These are phyloP conservation scores for Pneumocystis sp. DNA, from an alignment of 1,139 yeast species.

Conservation along the genomic window DNA sequence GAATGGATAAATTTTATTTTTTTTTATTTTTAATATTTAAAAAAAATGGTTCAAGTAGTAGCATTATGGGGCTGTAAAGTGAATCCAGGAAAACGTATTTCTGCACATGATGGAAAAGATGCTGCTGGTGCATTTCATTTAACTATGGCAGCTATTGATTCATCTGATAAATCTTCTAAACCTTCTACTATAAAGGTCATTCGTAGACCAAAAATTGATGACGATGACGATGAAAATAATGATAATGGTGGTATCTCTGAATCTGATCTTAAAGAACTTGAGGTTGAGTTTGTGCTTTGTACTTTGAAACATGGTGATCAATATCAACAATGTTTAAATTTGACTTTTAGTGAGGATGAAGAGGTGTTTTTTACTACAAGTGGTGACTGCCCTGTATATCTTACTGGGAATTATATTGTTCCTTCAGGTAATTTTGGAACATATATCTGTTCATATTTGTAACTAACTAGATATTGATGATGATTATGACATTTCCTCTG, in stretches of 20 bases:
- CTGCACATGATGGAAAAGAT: constrained; percentile 52
- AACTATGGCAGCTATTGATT: constrained; percentile 92
- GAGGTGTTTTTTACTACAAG: constrained; percentile 87
- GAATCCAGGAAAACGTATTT: constrained; percentile 71
- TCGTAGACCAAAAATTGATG: constrained; percentile 28
- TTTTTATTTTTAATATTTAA: neutral
- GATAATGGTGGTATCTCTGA: constrained; percentile 28
- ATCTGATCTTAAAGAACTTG: constrained; percentile 30
- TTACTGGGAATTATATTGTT: constrained; percentile 88
- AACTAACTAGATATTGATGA: constrained; percentile 41
- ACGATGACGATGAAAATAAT: constrained; percentile 23
- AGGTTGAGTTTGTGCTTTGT: constrained; percentile 47
- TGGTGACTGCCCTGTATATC: constrained; percentile 72
- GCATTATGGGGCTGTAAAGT: constrained; percentile 75
- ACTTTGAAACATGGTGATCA: constrained; percentile 68
- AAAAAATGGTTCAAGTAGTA: constrained; percentile 44
- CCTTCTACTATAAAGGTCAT: constrained; percentile 76
- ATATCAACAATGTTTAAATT: constrained; percentile 80
- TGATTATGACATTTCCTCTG: constrained; percentile 59
- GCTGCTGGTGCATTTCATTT: constrained; percentile 79
- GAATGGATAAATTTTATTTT: neutral
- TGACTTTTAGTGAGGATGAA: constrained; percentile 85
- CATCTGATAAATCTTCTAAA: constrained; percentile 60
- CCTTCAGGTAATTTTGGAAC: constrained; percentile 45
- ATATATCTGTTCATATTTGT: constrained; percentile 17